phyloP scores from a whole-genome alignment of 257 asterid genomes.

The Forsythia viridissima region DNA sequence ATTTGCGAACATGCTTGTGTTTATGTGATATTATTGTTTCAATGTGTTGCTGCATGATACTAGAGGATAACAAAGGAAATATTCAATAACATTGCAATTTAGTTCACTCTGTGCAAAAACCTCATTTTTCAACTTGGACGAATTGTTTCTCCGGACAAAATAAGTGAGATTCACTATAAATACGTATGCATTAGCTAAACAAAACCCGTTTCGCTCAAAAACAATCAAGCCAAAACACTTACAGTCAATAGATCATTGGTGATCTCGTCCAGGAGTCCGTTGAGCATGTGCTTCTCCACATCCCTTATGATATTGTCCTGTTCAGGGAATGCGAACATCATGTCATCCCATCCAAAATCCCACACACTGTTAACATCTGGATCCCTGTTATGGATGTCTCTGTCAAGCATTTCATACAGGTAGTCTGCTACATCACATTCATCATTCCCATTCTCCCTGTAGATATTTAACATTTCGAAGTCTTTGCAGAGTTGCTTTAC shows the following conservation, averaged over 20 bases:
- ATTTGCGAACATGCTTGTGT: not conserved
- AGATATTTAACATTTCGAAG: constrained; percentile 50
- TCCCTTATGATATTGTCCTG: constrained; percentile 58
- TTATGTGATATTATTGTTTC: not conserved
- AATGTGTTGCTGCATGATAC: not conserved
- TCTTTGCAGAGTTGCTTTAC: constrained; percentile 66
- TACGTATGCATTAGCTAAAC: constrained; percentile 9
- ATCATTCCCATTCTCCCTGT: constrained; percentile 32
- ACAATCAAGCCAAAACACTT: constrained; percentile 38
- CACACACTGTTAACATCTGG: constrained; percentile 72
- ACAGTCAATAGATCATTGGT: constrained; percentile 47
- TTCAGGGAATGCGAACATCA: constrained; percentile 41
- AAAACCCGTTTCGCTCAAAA: constrained; percentile 19
- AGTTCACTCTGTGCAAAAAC: constrained; percentile 6
- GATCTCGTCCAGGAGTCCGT: constrained; percentile 71
- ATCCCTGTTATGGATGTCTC: constrained; percentile 44
- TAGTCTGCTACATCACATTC: constrained; percentile 51
- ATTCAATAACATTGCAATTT: not conserved
- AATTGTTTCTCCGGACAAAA: not conserved
- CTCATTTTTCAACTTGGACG: not conserved
- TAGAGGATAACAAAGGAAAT: not conserved
- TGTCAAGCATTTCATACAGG: constrained; percentile 55
- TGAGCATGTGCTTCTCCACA: constrained; percentile 65
- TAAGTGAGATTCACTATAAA: not conserved
- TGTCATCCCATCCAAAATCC: constrained; percentile 72